Evolutionary conservation across 1,284 basidiomycete genomes (phyloP), one percentile per base, ranked within the genome.

Genomic region (Rhodotorula sp.): DNA sequence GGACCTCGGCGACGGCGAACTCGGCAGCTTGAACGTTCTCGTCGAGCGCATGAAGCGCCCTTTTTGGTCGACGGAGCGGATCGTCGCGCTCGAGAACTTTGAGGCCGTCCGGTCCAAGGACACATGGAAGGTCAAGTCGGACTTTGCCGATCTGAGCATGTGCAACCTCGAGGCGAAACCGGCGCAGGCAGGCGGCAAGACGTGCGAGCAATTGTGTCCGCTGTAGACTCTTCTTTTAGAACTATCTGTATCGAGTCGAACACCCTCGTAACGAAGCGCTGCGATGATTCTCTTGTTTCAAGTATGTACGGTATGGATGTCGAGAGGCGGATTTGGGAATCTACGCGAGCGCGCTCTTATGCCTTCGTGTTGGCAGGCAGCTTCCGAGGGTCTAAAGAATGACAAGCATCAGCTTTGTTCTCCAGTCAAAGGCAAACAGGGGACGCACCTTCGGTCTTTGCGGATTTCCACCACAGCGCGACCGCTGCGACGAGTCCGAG

Each of bases 31-130:
- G 44, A 33, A 62, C 45, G 55, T 60, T 18, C 29, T 61, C 17
- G 20, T 65, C 18, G 33, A 49, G 17, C 48, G 59, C 14, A 15
- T 72, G 42, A 67, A 30, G 15, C 26, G 60, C n/a, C 71, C 71
- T 4, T 72, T 65, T 15, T 69, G 62, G 53, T 49, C n/a, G 12
- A 70, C 68, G 3, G 66, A 69, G 48, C 56, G 62, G 17, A 62
- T 70, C 42, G 62, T 72, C 26, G 30, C 22, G 20, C 29, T 72
- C 22, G 71, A 72, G 55, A 48, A 53, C 14, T 30, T 72, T 8
- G 59, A 59, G 15, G 29, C 30, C 12, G 60, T 65, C 24, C 22
- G 30, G 15, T 58, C 49, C 0, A 62, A 44, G 45, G 42, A 64
- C 37, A 59, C 49, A 3, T 72, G 71, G 71, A 44, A 53, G 30